Percentiles rank a stretch among this genome's conserved stretches.
Evolutionary conservation across 371 early-diverging fungal genomes (phyloP).

Genomic region (Apophysomyces trapeziformis): DNA sequence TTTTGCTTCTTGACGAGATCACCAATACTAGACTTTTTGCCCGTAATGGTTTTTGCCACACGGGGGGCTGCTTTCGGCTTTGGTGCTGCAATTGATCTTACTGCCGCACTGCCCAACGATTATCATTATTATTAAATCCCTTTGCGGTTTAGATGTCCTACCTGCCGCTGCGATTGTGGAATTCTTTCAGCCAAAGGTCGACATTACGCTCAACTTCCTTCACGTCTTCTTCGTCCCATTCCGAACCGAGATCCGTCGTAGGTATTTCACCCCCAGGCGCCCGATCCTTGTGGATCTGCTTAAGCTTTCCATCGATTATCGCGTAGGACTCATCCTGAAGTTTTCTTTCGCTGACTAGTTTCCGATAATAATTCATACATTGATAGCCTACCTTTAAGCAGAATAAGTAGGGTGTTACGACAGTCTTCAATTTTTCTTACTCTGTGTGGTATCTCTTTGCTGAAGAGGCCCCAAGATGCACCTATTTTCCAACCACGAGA

Average conservation of each 20-base stretch:
- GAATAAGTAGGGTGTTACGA: neutral
- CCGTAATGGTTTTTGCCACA: slow-evolving; percentile 18
- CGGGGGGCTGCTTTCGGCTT: slow-evolving; percentile 25
- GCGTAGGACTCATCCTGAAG: slow-evolving; percentile 56
- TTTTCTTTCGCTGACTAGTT: slow-evolving; percentile 49
- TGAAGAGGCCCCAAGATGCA: slow-evolving; percentile 65
- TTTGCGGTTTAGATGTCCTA: slow-evolving; percentile 17
- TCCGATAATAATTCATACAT: slow-evolving; percentile 67
- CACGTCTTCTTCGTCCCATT: slow-evolving; percentile 60
- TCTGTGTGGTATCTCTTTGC: slow-evolving; percentile 58
- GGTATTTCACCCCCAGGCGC: slow-evolving; percentile 41
- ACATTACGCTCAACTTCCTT: slow-evolving; percentile 56
- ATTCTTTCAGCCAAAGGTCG: slow-evolving; percentile 58
- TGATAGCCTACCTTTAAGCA: slow-evolving; percentile 60
- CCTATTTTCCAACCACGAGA: slow-evolving; percentile 56
- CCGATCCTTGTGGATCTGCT: slow-evolving; percentile 48
- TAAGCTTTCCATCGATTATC: slow-evolving; percentile 56
- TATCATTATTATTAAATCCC: neutral
- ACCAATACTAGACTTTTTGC: slow-evolving; percentile 23
- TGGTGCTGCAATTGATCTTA: slow-evolving; percentile 20
- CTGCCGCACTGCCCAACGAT: neutral
- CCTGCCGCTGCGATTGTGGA: slow-evolving; percentile 43
- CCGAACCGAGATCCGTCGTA: slow-evolving; percentile 47
- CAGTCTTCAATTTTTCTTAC: slow-evolving; percentile 23
- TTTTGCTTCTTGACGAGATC: slow-evolving; percentile 37